phyloP scores from a whole-genome alignment of 805 yeast species.

The Suhomyces faveliae region DNA sequence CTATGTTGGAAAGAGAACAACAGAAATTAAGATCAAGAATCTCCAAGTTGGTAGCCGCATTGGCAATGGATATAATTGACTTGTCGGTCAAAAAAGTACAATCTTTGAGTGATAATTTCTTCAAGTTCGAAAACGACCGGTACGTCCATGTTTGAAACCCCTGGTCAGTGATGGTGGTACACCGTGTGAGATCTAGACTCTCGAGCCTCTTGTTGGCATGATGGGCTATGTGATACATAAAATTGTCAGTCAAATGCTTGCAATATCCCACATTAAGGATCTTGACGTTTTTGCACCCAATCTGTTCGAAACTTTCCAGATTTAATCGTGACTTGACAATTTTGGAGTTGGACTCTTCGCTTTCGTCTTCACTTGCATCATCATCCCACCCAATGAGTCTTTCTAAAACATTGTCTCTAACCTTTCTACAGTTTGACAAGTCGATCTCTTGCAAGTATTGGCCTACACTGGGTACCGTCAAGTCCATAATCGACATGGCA shows the following conservation, averaged over 20 bases:
- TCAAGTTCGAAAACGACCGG: slow-evolving; percentile 52
- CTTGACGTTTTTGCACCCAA: slow-evolving; percentile 61
- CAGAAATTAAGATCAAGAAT: slow-evolving; percentile 67
- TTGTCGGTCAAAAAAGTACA: slow-evolving; percentile 72
- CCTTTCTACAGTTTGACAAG: slow-evolving; percentile 70
- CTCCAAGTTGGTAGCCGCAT: slow-evolving; percentile 57
- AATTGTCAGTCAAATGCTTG: slow-evolving; percentile 67
- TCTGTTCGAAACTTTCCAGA: slow-evolving; percentile 13
- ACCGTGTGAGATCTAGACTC: slow-evolving; percentile 63
- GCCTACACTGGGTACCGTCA: slow-evolving; percentile 66
- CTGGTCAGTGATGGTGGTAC: slow-evolving; percentile 73
- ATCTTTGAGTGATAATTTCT: slow-evolving; percentile 57
- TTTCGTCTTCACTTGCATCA: slow-evolving; percentile 4
- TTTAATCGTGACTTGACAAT: background rate
- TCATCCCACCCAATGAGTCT: slow-evolving; percentile 59
- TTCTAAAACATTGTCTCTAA: slow-evolving; percentile 67
- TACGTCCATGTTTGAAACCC: slow-evolving; percentile 70
- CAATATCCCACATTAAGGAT: slow-evolving; percentile 66
- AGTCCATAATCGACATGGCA: slow-evolving; percentile 80
- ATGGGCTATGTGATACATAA: slow-evolving; percentile 61
- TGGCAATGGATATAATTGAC: slow-evolving; percentile 59
- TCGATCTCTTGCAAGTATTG: slow-evolving; percentile 57
- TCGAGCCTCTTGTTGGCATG: slow-evolving; percentile 57
- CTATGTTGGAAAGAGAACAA: slow-evolving; percentile 68
- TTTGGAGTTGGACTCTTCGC: slow-evolving; percentile 3